phyloP scores from a whole-genome alignment of 768 basidiomycete genomes.

The Tubosaeta sp. region DNA sequence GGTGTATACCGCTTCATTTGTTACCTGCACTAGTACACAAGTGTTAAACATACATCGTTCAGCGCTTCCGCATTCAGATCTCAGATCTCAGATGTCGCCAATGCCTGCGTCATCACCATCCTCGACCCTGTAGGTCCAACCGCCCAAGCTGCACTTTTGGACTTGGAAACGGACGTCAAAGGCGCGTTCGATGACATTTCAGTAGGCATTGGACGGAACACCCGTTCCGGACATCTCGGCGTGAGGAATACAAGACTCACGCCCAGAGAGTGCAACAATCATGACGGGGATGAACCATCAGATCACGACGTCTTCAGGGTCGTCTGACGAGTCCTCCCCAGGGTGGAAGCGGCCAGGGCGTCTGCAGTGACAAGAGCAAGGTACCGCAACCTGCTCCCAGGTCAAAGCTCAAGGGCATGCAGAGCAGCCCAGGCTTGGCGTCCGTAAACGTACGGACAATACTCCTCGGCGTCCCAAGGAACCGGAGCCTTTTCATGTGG shows the following conservation, averaged over 20 bases:
- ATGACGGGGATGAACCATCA: not conserved
- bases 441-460: not conserved
- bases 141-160: not conserved
- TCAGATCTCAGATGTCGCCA: too few relatives aligned
- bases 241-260: not conserved
- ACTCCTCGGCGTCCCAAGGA: not conserved
- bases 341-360: slow-evolving; percentile 22
- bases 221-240: too few relatives aligned
- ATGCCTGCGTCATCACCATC: too few relatives aligned
- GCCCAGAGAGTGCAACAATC: too few relatives aligned
- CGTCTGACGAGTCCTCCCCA: not conserved
- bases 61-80: not conserved
- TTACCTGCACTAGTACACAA: too few relatives aligned
- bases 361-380: not conserved
- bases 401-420: not conserved
- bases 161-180: not conserved
- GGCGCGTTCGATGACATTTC: not conserved
- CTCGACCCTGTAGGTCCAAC: not conserved
- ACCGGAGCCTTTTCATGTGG: not conserved
- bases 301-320: not conserved
- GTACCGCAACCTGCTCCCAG: not conserved
- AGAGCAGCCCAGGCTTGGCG: not conserved
- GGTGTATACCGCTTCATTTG: too few relatives aligned
- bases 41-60: not conserved
- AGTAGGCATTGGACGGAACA: too few relatives aligned